Conservation (phyloP, 1,284 basidiomycete genomes). For the Cryptococcus amylolentus region DNA sequence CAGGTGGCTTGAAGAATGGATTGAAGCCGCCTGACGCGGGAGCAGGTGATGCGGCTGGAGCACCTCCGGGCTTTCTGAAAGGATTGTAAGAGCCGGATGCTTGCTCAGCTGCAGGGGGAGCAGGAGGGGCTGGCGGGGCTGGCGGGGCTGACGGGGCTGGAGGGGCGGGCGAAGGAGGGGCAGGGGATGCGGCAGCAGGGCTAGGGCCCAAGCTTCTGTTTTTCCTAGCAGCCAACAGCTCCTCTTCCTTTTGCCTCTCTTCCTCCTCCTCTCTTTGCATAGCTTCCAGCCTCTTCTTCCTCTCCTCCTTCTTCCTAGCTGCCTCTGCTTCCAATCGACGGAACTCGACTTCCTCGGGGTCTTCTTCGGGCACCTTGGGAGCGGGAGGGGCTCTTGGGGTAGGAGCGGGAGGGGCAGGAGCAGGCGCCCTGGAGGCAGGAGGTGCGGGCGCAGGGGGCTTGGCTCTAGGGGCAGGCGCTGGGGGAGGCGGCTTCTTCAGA, state of each 20-base stretch:
- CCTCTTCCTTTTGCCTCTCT: constrained; percentile 61
- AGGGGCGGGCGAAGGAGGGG: constrained; percentile 16
- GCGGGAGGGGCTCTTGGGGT: constrained; percentile 45
- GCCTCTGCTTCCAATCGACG: constrained; percentile 63
- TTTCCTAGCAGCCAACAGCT: constrained; percentile 51
- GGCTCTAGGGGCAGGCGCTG: constrained; percentile 20
- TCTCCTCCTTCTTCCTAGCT: constrained; percentile 64
- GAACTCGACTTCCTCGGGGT: constrained; percentile 65
- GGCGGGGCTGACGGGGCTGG: constrained; percentile 18
- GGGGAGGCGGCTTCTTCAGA: constrained; percentile 40
- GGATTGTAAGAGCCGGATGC: constrained; percentile 39
- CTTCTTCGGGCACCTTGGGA: constrained; percentile 47
- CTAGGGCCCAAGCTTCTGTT: constrained; percentile 21
- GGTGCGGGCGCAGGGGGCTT: constrained; percentile 16
- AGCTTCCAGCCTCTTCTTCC: constrained; percentile 59
- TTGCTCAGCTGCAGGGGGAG: constrained; percentile 16
- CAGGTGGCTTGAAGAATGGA: constrained; percentile 53
- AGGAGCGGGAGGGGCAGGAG: constrained; percentile 43
- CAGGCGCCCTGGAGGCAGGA: constrained; percentile 27
- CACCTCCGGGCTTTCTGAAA: constrained; percentile 50
- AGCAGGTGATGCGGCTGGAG: constrained; percentile 16
- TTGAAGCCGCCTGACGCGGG: constrained; percentile 41
- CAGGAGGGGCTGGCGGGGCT: constrained; percentile 20
- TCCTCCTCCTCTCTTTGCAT: constrained; percentile 72
- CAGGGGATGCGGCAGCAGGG: constrained; percentile 6